Evolutionary conservation across 2,329 filamentous ascomycete genomes (phyloP), one percentile per base, ranked within the genome.

Genomic region (Volutella citrinella): DNA sequence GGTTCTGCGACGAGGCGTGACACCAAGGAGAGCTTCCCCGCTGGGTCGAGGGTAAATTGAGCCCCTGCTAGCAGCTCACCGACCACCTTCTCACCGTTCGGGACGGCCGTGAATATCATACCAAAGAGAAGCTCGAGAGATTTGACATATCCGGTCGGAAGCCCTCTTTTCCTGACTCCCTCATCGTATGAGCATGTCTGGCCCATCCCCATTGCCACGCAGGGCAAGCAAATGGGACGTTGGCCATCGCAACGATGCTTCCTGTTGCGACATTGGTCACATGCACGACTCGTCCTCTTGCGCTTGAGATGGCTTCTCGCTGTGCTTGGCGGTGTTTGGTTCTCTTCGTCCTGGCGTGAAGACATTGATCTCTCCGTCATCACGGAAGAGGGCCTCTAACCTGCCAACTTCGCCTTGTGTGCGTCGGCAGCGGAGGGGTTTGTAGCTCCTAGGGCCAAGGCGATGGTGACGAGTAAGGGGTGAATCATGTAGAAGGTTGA

Each of bases 121-220:
- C 19, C 29, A 19, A 19, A 31, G 15, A 31, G 29, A n/a, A 31
- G 29, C 29, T 31, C 29, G 15, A 31, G 29, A 21, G 29, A n/a
- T 14, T 20, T 19, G 19, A 31, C 29, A 16, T 31, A 31, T 7
- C 29, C 29, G 18, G 29, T 31, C 19, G 29, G 29, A 13, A 31
- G 29, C 19, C 29, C 29, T 19, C 29, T 19, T 20, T 22, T 31
- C 29, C 17, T 31, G 18, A 31, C 23, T 4, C 14, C 19, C 10
- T 19, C 21, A 20, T 20, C 29, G 29, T 31, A 31, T 19, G 19
- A 22, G 29, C 29, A 31, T 22, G 14, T 19, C n/a, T 31, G 29
- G 29, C 14, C 19, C n/a, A n/a, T n/a, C n/a, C n/a, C n/a, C 19
- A 15, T 22, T 9, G 29, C 29, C 7, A 20, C 21, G 29, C 29